Evolutionary conservation across 2,329 filamentous ascomycete species (phyloP), one percentile per base, ranked within the genome.

Genomic region (Botrytis fabae): DNA sequence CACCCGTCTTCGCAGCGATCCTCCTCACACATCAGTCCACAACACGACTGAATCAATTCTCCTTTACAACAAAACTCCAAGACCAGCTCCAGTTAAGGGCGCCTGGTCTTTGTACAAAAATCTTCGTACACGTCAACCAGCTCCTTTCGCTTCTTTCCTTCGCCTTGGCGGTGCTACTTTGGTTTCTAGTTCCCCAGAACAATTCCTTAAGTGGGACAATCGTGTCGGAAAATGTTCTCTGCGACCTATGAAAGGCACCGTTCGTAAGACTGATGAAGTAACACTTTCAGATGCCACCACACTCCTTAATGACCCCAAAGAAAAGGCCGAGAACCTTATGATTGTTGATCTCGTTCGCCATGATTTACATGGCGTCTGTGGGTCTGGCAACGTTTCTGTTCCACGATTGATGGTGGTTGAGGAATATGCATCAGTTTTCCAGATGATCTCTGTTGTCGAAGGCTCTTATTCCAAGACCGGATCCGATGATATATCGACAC

Each of bases 261-360:
- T 98, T n/a, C 91, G 91, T 78, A 97, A 97, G 78, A 88, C 87
- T 0, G 84, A 86, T 0, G 85, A 85, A 1, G 89, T 87, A 54
- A 96, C 92, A 0, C 85, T 92, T n/a, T 87, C 86, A 8, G 87
- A 92, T 78, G 95, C 95, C 0, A 89, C 91, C 74, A 83, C 84
- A 42, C 88, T 97, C 57, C 87, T 98, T 22, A 89, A 91, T 73
- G 88, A 93, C 0, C 91, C 93, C 35, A 98, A 98, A 81, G 96
- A 98, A 82, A 91, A 93, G 78, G 95, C 95, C 0, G 95, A 98
- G 84, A 98, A 98, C 80, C 87, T 98, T 38, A 98, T 98, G 96
- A 98, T 98, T 78, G 95, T 97, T 3, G 95, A 98, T 81, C 86
- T 98, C 1, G 96, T 98, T n/a, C 89, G 95, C 0, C 95, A 98